A percentile compares a stretch with the other conserved stretches of the same genome.
Conservation (phyloP, 495 filamentous ascomycete species). For the Xylaria castorea region DNA sequence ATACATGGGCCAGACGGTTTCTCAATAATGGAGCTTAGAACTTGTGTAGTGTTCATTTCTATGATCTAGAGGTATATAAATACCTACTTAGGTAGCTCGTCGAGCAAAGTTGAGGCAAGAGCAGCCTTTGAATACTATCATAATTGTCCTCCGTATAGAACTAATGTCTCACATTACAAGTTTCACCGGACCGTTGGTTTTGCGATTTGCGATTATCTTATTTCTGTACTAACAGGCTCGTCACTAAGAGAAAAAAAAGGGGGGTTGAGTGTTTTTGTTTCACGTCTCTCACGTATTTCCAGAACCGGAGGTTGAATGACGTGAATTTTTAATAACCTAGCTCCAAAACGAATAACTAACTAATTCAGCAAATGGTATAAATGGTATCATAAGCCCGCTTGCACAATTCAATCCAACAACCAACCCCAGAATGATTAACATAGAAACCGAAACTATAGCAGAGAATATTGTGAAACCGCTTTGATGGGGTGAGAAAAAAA, state of each 20-base stretch:
- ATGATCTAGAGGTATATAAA: background rate
- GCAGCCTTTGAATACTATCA: background rate
- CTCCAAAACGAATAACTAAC: background rate
- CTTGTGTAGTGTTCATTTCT: background rate
- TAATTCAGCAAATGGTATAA: conserved; percentile 30
- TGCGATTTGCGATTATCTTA: background rate
- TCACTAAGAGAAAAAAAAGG: background rate
- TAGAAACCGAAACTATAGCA: background rate
- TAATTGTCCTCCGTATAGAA: background rate
- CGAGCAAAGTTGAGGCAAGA: background rate
- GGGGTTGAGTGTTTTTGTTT: background rate
- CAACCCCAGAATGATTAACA: conserved; percentile 27
- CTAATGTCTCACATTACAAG: background rate
- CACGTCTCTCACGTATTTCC: background rate
- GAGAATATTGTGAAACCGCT: conserved; percentile 3
- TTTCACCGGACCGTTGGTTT: conserved; percentile 4
- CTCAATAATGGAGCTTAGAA: background rate
- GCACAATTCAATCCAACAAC: conserved; percentile 25
- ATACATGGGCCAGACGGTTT: background rate
- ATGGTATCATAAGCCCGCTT: conserved; percentile 29
- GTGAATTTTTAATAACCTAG: background rate
- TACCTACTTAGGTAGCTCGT: background rate
- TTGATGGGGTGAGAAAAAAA: background rate
- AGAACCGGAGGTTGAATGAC: background rate
- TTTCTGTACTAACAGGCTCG: background rate